Evolutionary conservation across 768 basidiomycete genomes (phyloP).

Genomic region (Mycena rebaudengoi): DNA sequence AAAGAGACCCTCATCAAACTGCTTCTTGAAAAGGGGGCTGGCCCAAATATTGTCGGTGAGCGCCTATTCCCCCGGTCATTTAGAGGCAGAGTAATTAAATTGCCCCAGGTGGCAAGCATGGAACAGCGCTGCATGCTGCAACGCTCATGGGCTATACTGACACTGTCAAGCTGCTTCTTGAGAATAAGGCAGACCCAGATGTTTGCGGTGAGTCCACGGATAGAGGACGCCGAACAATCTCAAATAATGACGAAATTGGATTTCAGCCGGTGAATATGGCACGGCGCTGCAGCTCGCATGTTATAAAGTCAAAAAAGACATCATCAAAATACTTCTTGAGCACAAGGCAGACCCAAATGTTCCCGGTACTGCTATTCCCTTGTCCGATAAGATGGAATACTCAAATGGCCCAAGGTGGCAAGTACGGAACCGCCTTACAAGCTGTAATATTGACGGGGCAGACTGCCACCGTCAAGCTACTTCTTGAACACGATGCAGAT

Average conservation of each 20-base stretch:
- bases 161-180: neutral
- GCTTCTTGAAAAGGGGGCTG: no score
- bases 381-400: neutral
- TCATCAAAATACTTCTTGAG: neutral
- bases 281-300: neutral
- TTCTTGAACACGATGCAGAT: neutral
- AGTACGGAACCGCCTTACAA: no score
- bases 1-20: neutral
- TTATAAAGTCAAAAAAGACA: neutral
- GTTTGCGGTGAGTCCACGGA: neutral
- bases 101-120: no score
- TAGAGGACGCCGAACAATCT: no score
- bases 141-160: neutral
- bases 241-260: no score
- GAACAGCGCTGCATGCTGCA: no score
- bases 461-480: no score
- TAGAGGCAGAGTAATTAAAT: no score
- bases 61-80: no score
- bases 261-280: neutral
- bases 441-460: no score
- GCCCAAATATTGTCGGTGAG: no score
- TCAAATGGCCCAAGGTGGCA: no score
- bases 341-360: neutral
- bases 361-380: neutral
- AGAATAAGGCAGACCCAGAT: neutral